Evolutionary conservation across 805 yeast species (phyloP).

Genomic region (Zygosaccharomyces kombuchaensis): DNA sequence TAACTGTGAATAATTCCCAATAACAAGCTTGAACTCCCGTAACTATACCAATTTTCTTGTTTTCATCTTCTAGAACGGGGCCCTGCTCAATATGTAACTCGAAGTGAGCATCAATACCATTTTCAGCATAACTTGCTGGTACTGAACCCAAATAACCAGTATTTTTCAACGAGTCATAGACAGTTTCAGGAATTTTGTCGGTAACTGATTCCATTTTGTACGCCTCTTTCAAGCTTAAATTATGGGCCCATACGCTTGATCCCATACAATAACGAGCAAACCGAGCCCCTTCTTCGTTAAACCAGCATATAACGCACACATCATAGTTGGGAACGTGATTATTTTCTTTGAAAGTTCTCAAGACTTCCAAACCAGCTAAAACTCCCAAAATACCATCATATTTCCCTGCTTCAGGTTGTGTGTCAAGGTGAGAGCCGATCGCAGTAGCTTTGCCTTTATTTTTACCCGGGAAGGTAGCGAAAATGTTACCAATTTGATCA

Average conservation of each 20-base stretch:
- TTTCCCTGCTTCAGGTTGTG: slow-evolving; percentile 72
- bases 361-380: slow-evolving; percentile 56
- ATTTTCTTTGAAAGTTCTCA: slow-evolving; percentile 59
- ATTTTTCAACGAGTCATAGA: slow-evolving; percentile 48
- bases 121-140: slow-evolving; percentile 41
- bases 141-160: slow-evolving; percentile 56
- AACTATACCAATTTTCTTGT: slow-evolving; percentile 57
- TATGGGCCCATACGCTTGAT: slow-evolving; percentile 59
- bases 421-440: slow-evolving; percentile 66
- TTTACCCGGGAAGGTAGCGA: slow-evolving; percentile 56
- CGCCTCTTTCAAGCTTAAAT: slow-evolving; percentile 41
- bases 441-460: slow-evolving; percentile 49
- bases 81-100: slow-evolving; percentile 74
- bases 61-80: slow-evolving; percentile 53
- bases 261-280: slow-evolving; percentile 62
- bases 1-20: slow-evolving; percentile 52
- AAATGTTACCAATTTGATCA: slow-evolving; percentile 65
- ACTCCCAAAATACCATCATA: slow-evolving; percentile 71
- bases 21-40: slow-evolving; percentile 60
- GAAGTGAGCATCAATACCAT: slow-evolving; percentile 60
- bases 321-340: slow-evolving; percentile 54
- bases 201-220: slow-evolving; percentile 49
- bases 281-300: slow-evolving; percentile 72
- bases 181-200: slow-evolving; percentile 44
- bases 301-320: slow-evolving; percentile 59